phyloP scores from a whole-genome alignment of 192 early-diverging fungal species.

The Anaeromyces robustus region DNA sequence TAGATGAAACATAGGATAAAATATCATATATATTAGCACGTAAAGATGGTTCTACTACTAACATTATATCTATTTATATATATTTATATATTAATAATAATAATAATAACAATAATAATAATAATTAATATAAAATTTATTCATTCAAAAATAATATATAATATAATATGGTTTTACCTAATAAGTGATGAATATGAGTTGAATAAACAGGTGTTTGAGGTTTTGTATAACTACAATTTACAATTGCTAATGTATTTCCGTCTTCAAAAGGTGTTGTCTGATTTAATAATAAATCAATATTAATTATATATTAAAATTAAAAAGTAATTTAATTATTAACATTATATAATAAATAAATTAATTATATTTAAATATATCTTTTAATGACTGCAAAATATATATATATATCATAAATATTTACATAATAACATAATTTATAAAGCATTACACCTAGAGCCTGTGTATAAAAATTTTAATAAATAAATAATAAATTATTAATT shows the following conservation, averaged over 20 bases:
- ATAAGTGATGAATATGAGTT: conserved; percentile 27
- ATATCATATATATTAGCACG: conserved; percentile 72
- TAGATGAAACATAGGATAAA: conserved; percentile 38
- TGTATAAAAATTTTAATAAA: too few relatives aligned
- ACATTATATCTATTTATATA: conserved; percentile 21
- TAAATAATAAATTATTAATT: too few relatives aligned
- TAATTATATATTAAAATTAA: too few relatives aligned
- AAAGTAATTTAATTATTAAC: too few relatives aligned
- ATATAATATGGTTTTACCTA: conserved; percentile 9
- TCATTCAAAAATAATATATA: not conserved
- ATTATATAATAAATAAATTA: too few relatives aligned
- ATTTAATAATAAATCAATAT: too few relatives aligned
- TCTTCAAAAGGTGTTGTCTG: conserved; percentile 92
- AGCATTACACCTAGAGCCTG: conserved; percentile 82
- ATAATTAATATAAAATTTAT: too few relatives aligned
- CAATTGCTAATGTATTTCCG: conserved; percentile 64
- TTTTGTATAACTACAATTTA: conserved; percentile 71
- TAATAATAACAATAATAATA: too few relatives aligned
- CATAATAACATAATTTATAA: conserved; percentile 87
- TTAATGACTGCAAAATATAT: too few relatives aligned
- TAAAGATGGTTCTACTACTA: conserved; percentile 56
- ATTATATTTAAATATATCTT: too few relatives aligned
- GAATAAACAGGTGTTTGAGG: conserved; percentile 60
- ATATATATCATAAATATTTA: too few relatives aligned
- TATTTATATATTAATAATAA: too few relatives aligned